Conservation (phyloP, 371 early-diverging fungal species). For the Dinochytrium kinnereticum region DNA sequence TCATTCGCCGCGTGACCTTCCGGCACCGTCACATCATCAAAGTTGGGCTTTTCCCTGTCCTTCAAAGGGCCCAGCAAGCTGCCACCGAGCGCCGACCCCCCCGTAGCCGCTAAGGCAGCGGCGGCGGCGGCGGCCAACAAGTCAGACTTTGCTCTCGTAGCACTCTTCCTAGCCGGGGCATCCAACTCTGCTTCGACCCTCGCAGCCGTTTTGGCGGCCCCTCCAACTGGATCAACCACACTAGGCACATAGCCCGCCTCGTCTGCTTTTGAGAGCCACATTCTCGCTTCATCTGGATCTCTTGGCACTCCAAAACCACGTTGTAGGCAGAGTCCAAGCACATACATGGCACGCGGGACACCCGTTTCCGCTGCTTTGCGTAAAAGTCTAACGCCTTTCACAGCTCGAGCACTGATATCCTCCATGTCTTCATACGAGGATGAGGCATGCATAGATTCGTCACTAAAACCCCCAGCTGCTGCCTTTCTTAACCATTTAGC, state of each 20-base stretch:
- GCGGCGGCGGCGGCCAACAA: constrained; percentile 12
- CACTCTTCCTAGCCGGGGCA: background rate
- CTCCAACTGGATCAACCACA: background rate
- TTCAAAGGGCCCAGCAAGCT: background rate
- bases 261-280: background rate
- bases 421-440: background rate
- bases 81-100: constrained; percentile 15
- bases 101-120: constrained; percentile 7
- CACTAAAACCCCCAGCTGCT: constrained; percentile 2
- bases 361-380: background rate
- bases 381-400: background rate
- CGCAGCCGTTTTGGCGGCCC: too few species aligned
- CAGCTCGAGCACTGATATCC: background rate
- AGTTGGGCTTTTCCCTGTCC: background rate
- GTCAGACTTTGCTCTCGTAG: background rate
- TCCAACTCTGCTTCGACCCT: background rate
- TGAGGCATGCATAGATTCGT: background rate
- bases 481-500: constrained; percentile 9
- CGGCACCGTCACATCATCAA: too few species aligned
- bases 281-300: constrained; percentile 5
- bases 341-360: constrained; percentile 18
- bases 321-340: constrained; percentile 16
- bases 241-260: background rate
- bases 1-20: too few species aligned
- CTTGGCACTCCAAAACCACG: background rate